Evolutionary conservation across 495 filamentous ascomycete genomes (phyloP).

Genomic region (Xylaria nigripes): DNA sequence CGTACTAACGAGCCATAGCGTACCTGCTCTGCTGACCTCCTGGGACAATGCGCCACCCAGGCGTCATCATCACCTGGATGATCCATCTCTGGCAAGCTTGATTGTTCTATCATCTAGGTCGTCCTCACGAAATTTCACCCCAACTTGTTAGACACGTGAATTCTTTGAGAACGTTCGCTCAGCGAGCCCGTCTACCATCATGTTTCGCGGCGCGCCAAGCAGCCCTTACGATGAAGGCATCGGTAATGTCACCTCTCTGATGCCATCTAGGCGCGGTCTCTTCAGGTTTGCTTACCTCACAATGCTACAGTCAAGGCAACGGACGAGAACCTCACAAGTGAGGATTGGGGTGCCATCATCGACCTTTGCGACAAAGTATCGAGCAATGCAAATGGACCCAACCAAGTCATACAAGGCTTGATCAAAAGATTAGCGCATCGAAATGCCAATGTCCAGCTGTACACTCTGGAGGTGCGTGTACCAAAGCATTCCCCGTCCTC

Average conservation of each 20-base stretch:
- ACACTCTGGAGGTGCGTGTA: conserved; percentile 76
- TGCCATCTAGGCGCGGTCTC: not conserved
- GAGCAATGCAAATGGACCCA: conserved; percentile 53
- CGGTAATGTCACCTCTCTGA: conserved; percentile 27
- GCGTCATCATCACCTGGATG: not conserved
- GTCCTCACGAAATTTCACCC: not conserved
- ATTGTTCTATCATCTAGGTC: not conserved
- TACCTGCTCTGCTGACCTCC: too few species aligned
- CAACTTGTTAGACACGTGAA: not conserved
- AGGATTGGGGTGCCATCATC: conserved; percentile 98
- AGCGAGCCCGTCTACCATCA: conserved; percentile 19
- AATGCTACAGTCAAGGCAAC: conserved; percentile 77
- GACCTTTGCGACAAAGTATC: conserved; percentile 94
- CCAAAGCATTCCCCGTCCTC: not conserved
- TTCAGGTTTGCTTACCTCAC: not conserved
- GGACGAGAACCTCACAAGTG: conserved; percentile 94
- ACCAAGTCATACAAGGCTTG: conserved; percentile 87
- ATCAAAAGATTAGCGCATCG: conserved; percentile 95
- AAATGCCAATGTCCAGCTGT: conserved; percentile 98
- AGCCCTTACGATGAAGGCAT: conserved; percentile 46
- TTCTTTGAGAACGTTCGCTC: not conserved
- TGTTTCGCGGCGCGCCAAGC: conserved; percentile 45
- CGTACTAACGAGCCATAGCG: too few species aligned
- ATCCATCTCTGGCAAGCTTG: not conserved
- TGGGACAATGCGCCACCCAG: not conserved